phyloP scores from a whole-genome alignment of 2,329 filamentous ascomycete genomes.

The Dothistroma septosporum region DNA sequence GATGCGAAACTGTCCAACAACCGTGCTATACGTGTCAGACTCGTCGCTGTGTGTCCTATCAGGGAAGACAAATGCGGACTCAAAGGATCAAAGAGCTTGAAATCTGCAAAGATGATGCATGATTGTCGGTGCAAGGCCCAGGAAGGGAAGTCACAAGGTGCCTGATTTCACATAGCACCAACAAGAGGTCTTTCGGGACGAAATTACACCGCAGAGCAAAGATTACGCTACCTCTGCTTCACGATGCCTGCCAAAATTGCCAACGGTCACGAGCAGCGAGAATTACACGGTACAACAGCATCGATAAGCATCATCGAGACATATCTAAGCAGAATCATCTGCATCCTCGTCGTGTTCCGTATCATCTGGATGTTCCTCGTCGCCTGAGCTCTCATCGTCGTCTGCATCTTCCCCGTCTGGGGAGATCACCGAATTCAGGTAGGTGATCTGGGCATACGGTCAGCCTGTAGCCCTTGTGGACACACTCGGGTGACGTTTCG shows the following conservation, averaged over 20 bases:
- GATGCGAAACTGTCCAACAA: not conserved
- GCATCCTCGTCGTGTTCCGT: conserved; percentile 12
- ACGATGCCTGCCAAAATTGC: not conserved
- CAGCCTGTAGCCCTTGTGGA: conserved; percentile 4
- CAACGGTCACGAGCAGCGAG: not conserved
- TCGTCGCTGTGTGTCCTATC: not conserved
- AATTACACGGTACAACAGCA: not conserved
- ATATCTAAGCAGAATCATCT: not conserved
- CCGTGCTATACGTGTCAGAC: not conserved
- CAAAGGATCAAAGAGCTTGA: not conserved
- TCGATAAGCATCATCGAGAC: not conserved
- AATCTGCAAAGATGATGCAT: not conserved
- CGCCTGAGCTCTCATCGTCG: conserved; percentile 26
- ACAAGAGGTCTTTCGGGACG: not conserved
- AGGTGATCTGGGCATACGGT: conserved; percentile 42
- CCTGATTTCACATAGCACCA: not conserved
- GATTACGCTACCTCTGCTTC: not conserved
- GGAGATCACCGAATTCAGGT: conserved; percentile 50
- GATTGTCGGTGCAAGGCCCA: not conserved
- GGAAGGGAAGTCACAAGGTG: not conserved
- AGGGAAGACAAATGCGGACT: not conserved
- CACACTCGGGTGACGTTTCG: not conserved
- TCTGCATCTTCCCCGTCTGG: conserved; percentile 40
- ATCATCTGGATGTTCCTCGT: conserved; percentile 24
- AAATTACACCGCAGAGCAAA: not conserved